These are phyloP conservation scores for Pseudonitzschia multiseries DNA, from an alignment of 108 stramenopile genomes.

Conservation along the genomic window DNA sequence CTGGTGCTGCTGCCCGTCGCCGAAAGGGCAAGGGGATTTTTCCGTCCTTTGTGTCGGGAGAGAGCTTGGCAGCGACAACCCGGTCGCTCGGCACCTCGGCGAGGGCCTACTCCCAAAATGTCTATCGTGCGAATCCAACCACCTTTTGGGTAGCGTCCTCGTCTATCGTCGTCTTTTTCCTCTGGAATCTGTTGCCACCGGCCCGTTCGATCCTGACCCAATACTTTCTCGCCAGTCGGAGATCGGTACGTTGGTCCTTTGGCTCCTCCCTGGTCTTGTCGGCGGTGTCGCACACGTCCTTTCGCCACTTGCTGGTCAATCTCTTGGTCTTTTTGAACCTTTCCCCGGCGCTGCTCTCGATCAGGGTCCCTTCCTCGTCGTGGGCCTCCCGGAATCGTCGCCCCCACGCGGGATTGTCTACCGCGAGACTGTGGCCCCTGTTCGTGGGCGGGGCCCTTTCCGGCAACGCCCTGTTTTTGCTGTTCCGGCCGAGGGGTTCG, in stretches of 20 bases:
- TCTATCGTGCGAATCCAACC: conserved; percentile 21
- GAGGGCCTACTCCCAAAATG: conserved; percentile 2
- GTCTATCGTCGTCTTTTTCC: conserved; percentile 43
- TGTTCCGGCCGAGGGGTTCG: conserved; percentile 24
- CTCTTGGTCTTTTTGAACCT: conserved; percentile 53
- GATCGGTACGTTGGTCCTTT: conserved; percentile 31
- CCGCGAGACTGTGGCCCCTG: conserved; percentile 51
- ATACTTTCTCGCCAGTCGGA: conserved; percentile 58
- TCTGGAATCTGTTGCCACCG: conserved; percentile 55
- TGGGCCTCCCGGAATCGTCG: conserved; percentile 21
- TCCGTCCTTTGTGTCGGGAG: conserved; percentile 7
- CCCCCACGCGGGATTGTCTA: conserved; percentile 8
- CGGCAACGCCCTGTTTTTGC: conserved; percentile 40
- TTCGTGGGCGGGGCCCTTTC: conserved; percentile 46
- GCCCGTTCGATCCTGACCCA: conserved; percentile 29
- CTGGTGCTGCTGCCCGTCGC: background rate
- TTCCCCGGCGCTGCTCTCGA: conserved; percentile 34
- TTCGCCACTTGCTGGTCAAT: conserved; percentile 61
- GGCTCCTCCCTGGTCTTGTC: conserved; percentile 51
- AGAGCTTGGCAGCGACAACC: background rate
- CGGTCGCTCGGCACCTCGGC: background rate
- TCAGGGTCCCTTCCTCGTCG: background rate
- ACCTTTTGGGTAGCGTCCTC: conserved; percentile 21
- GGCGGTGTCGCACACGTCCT: conserved; percentile 61
- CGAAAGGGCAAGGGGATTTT: conserved; percentile 5